Percentiles rank a stretch among this genome's conserved stretches.
Conservation (phyloP, 2,329 filamentous ascomycete genomes). For the Ceratocystis huliohia region DNA sequence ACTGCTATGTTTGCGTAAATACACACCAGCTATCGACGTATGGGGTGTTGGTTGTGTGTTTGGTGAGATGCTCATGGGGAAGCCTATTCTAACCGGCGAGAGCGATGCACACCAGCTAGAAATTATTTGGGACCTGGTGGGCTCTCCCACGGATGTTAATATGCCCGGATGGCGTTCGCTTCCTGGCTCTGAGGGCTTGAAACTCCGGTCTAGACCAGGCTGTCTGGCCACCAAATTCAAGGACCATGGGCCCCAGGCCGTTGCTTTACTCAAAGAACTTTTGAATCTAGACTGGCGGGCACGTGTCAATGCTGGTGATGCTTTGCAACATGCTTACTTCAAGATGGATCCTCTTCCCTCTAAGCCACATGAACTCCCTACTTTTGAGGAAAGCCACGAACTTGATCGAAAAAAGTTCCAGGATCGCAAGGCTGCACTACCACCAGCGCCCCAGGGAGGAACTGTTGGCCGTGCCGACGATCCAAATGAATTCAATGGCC, state of each 20-base stretch:
- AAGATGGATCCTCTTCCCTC: slow-evolving; percentile 64
- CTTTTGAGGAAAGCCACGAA: slow-evolving; percentile 90
- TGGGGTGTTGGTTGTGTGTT: slow-evolving; percentile 99
- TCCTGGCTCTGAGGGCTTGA: slow-evolving; percentile 67
- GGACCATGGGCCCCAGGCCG: slow-evolving; percentile 58
- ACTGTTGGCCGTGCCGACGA: slow-evolving; percentile 63
- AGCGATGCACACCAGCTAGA: slow-evolving; percentile 83
- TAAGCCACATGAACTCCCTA: slow-evolving; percentile 73
- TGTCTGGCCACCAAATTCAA: slow-evolving; percentile 63
- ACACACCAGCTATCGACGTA: slow-evolving; percentile 95
- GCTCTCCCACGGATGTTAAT: slow-evolving; percentile 72
- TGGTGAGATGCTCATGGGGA: slow-evolving; percentile 90
- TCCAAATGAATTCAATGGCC: slow-evolving; percentile 32
- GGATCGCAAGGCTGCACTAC: slow-evolving; percentile 68
- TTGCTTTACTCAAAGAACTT: slow-evolving; percentile 70
- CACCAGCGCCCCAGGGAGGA: slow-evolving; percentile 82
- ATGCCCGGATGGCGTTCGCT: slow-evolving; percentile 87
- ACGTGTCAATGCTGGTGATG: slow-evolving; percentile 86
- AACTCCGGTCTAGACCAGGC: slow-evolving; percentile 46
- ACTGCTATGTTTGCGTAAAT: slow-evolving; percentile 71
- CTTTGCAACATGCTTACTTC: slow-evolving; percentile 86
- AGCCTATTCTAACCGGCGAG: slow-evolving; percentile 81
- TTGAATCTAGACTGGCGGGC: slow-evolving; percentile 79
- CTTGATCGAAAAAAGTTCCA: slow-evolving; percentile 87
- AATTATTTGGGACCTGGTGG: slow-evolving; percentile 86